Conservation (phyloP, 2,329 filamentous ascomycete genomes). For the Arthrinium puccinioides region DNA sequence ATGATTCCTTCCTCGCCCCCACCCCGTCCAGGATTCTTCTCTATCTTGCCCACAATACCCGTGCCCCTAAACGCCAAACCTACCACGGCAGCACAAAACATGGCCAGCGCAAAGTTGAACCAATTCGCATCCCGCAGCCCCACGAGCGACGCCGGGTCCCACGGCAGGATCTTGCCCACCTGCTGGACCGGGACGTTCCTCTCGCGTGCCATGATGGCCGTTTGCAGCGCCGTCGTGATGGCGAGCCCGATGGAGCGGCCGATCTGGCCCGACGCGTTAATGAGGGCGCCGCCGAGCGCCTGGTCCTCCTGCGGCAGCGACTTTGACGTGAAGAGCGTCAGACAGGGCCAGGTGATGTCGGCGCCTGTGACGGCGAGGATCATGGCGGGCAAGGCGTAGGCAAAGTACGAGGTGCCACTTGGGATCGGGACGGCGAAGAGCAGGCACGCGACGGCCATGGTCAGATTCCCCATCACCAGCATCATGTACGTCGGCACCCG, state of each 20-base stretch:
- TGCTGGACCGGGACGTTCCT: slow-evolving; percentile 35
- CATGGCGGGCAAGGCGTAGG: slow-evolving; percentile 61
- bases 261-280: slow-evolving; percentile 60
- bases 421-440: slow-evolving; percentile 60
- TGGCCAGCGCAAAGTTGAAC: slow-evolving; percentile 42
- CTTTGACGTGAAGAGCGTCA: slow-evolving; percentile 60
- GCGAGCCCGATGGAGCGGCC: slow-evolving; percentile 60
- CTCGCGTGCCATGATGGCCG: slow-evolving; percentile 47
- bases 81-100: slow-evolving; percentile 36
- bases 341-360: slow-evolving; percentile 58
- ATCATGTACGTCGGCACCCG: slow-evolving; percentile 52
- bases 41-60: slow-evolving; percentile 42
- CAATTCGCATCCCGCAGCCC: slow-evolving; percentile 44
- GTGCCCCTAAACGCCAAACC: slow-evolving; percentile 41
- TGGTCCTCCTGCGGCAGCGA: slow-evolving; percentile 57
- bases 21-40: slow-evolving; percentile 6
- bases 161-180: slow-evolving; percentile 31
- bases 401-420: slow-evolving; percentile 55
- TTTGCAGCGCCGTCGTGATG: slow-evolving; percentile 58
- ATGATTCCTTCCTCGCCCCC: slow-evolving; percentile 10
- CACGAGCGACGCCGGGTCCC: slow-evolving; percentile 38
- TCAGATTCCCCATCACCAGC: slow-evolving; percentile 48
- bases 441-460: slow-evolving; percentile 46
- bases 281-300: slow-evolving; percentile 58
- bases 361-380: slow-evolving; percentile 57